Percentiles rank a stretch among this genome's conserved stretches.
phyloP scores from a whole-genome alignment of 2,329 filamentous ascomycete species.

The Aureobasidium mangrovei region DNA sequence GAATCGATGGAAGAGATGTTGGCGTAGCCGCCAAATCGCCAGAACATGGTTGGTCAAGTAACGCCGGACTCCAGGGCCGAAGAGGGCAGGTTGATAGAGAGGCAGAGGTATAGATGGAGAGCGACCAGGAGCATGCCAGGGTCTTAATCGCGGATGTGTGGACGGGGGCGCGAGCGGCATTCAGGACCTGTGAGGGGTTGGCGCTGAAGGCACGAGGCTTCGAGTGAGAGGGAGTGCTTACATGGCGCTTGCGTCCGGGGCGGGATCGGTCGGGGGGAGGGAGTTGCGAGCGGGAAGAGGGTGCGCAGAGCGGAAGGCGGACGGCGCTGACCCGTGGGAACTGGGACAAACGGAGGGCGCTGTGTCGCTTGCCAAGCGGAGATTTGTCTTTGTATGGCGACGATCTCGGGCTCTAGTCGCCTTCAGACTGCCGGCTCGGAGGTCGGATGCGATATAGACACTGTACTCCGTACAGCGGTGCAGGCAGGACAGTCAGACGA shows the following conservation, averaged over 20 bases:
- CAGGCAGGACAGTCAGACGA: too few species aligned
- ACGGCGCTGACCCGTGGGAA: neutral
- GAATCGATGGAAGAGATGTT: constrained; percentile 94
- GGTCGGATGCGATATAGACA: too few species aligned
- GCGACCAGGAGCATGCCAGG: constrained; percentile 12
- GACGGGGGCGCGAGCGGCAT: neutral
- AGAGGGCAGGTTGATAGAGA: neutral
- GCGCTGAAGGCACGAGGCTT: neutral
- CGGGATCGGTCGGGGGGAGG: neutral
- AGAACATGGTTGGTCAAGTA: constrained; percentile 65
- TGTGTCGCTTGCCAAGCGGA: neutral
- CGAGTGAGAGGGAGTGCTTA: neutral
- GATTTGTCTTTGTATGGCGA: constrained; percentile 3
- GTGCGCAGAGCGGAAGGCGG: too few species aligned
- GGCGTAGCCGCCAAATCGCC: constrained; percentile 98
- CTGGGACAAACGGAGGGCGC: neutral
- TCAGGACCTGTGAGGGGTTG: neutral
- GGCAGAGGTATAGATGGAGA: neutral
- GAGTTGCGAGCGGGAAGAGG: too few species aligned
- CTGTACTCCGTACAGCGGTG: too few species aligned
- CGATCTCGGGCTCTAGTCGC: neutral
- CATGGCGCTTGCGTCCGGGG: neutral
- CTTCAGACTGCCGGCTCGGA: neutral
- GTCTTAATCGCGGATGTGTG: neutral
- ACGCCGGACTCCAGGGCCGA: constrained; percentile 16